Conservation (phyloP, 768 basidiomycete genomes). For the Calocybe indica region DNA sequence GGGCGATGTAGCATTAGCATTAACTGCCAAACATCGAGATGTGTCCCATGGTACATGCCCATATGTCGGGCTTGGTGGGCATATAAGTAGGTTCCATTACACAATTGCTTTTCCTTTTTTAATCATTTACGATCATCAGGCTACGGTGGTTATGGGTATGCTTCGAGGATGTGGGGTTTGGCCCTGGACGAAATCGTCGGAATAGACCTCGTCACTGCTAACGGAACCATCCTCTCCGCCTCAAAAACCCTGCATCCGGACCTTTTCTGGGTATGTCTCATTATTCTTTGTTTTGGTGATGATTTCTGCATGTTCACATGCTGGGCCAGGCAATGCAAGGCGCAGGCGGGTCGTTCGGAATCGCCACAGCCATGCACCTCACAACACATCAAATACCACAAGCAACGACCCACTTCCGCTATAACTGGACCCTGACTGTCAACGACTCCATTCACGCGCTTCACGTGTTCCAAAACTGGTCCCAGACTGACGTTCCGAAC, state of each 20-base stretch:
- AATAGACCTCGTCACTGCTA: conserved; percentile 25
- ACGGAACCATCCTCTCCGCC: conserved; percentile 25
- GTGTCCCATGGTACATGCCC: conserved; percentile 39
- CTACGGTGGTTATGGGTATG: conserved; percentile 28
- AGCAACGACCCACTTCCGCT: conserved; percentile 24
- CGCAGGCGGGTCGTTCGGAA: conserved; percentile 32
- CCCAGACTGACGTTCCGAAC: background rate
- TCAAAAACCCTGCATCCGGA: conserved; percentile 26
- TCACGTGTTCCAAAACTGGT: background rate
- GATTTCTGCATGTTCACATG: background rate
- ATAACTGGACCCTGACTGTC: conserved; percentile 1
- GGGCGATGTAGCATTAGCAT: conserved; percentile 7
- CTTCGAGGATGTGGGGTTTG: conserved; percentile 30
- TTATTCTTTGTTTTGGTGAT: background rate
- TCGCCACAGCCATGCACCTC: conserved; percentile 28
- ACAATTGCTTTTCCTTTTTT: background rate
- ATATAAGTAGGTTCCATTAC: conserved; percentile 23
- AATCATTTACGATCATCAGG: conserved; percentile 6
- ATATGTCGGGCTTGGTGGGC: conserved; percentile 41
- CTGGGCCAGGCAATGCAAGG: conserved; percentile 30
- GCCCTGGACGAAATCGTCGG: conserved; percentile 25
- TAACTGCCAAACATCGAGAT: conserved; percentile 31
- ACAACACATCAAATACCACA: conserved; percentile 29
- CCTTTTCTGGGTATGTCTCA: conserved; percentile 36
- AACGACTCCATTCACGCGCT: background rate